Evolutionary conservation across 2,329 filamentous ascomycete species (phyloP).

Genomic region (Trichoderma cornu-damae): DNA sequence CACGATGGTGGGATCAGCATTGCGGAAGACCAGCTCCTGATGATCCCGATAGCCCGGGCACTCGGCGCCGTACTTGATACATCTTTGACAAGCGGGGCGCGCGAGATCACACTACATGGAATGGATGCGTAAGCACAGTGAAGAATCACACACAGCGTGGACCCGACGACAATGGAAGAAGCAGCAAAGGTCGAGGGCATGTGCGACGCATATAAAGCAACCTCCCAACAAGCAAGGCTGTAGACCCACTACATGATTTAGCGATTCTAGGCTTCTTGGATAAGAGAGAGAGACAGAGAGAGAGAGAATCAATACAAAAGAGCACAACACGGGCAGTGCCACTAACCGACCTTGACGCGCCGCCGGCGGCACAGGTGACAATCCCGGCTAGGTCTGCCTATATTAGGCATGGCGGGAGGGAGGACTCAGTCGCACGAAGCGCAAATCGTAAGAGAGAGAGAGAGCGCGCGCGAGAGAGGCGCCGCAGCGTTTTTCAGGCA

Average conservation of each 20-base stretch:
- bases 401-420: slow-evolving; percentile 36
- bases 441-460: not conserved
- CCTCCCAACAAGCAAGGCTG: not conserved
- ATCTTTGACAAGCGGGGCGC: slow-evolving; percentile 37
- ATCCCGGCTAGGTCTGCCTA: slow-evolving; percentile 38
- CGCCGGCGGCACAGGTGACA: slow-evolving; percentile 39
- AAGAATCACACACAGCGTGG: not conserved
- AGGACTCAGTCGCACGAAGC: not conserved
- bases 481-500: slow-evolving; percentile 7
- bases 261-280: too few relatives aligned
- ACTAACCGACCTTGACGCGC: slow-evolving; percentile 37
- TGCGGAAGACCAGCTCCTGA: slow-evolving; percentile 38
- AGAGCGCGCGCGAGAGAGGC: not conserved
- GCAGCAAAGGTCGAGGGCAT: not conserved
- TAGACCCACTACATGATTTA: not conserved
- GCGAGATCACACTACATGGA: slow-evolving; percentile 35
- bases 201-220: not conserved
- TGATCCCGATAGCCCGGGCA: slow-evolving; percentile 39
- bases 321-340: not conserved
- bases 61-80: slow-evolving; percentile 37
- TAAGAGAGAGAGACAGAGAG: too few relatives aligned
- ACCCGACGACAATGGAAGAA: too few relatives aligned
- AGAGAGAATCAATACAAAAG: too few relatives aligned
- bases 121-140: not conserved
- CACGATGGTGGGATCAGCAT: slow-evolving; percentile 28